Evolutionary conservation across 2,329 filamentous ascomycete species (phyloP), one percentile per base, ranked within the genome.

Genomic region (Proliferodiscus dingleyae): DNA sequence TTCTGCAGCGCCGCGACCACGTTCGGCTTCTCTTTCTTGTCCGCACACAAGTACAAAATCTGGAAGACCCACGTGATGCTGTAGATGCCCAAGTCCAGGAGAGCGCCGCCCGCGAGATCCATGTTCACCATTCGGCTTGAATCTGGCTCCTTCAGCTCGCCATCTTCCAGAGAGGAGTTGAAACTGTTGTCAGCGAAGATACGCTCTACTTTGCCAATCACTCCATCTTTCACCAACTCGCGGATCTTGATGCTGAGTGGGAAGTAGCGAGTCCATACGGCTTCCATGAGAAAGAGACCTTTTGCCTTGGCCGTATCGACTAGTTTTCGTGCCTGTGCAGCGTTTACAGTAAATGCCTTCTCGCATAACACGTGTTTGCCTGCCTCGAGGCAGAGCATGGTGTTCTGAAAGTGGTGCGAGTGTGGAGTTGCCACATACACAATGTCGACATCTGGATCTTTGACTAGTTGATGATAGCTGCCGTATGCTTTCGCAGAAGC

Each of bases 371-470:
- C 81, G 54, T 83, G 70, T 66, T 87, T 87, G 28, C 81, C 80
- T 2, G 80, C 79, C 44, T 80, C 72, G 18, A 87, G 68, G 33
- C 73, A 77, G 3, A 86, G 71, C 70, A 81, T 78, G 19, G 74
- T 73, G 61, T 87, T 83, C 59, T 85, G 81, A 65, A 82, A 87
- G 66, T 87, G 83, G 60, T 87, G 83, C 19, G 80, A 84, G 65
- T 87, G 83, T 4, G 83, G 83, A 3, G 83, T 86, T 4, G 82
- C 83, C 48, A 87, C 71, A 62, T 87, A 87, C 58, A 87, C 68
- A 45, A 86, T 78, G 59, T 86, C 81, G 46, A 86, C 72, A 49
- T 80, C 75, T 4, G 78, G 67, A 53, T 87, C 81, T 32, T 72
- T 68, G 6, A 84, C 81, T 11, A 87, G 71, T 47, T 82, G 79